Base-by-base conservation (phyloP, 805 yeast genomes). In the Barnettozyma botsteinii region DNA sequence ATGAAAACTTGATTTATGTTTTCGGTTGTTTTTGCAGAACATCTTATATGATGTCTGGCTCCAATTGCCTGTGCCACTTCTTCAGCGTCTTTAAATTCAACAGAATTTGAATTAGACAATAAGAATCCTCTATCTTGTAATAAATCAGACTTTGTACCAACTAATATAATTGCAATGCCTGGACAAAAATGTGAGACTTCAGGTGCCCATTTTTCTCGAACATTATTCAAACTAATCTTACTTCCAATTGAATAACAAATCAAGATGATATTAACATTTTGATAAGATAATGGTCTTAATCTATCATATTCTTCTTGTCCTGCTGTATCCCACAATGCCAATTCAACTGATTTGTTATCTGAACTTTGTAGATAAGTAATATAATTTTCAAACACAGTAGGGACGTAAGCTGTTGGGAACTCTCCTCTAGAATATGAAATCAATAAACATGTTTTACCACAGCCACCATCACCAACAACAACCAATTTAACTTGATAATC, bases 281-380 rank as follows among this genome's bases (percentile, higher is more conserved):
- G 81, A 55, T 86, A 86, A 31, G 83, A 72, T 35, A 87, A 65
- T 2, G 94, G 93, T 45, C 96, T 67, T 41, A 85, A 64, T 38
- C 95, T 66, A 56, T 81, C 89, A 55, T 83, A 85, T 58, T 84
- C 93, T 60, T 85, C 94, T 61, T 85, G 93, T 4, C 95, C 93
- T 0, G 95, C 95, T 1, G 95, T 85, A 57, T 86, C 96, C 94
- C 94, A 85, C 23, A 85, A 60, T 1, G 86, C 85, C 49, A 86
- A 61, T 53, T 81, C 88, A 17, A 82, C 69, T n/a, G 60, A 49
- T 51, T 76, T 73, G 21, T 66, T 64, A 6, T 73, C 72, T 0
- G 73, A 65, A 2, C 71, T 66, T 27, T 55, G 59, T 3, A 81
- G 75, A 29, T 70, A 70, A 8, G 83, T 74, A 11, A 78, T 77